Evolutionary conservation across 345 rosid species (phyloP).

Genomic region (Lumnitzera littorea): DNA sequence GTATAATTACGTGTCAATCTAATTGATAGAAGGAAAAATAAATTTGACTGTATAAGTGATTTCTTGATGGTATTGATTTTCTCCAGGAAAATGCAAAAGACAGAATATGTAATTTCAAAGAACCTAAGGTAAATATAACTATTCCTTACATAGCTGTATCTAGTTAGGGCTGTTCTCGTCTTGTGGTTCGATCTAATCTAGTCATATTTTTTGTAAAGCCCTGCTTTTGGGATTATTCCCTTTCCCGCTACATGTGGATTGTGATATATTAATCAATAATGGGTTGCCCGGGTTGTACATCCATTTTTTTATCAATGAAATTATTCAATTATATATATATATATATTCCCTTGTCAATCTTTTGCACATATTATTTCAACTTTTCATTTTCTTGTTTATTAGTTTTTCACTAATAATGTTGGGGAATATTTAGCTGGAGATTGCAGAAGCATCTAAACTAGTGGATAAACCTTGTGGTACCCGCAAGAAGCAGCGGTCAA

Average conservation of each 20-base stretch:
- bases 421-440: slow-evolving; percentile 1
- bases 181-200: too few species aligned
- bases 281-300: too few species aligned
- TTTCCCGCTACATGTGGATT: too few species aligned
- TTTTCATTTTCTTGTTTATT: slow-evolving; percentile 4
- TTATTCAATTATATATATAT: too few species aligned
- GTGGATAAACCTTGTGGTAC: slow-evolving; percentile 21
- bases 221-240: too few species aligned
- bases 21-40: slow-evolving; percentile 3
- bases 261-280: too few species aligned
- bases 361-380: too few species aligned
- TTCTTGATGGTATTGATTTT: slow-evolving; percentile 6
- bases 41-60: slow-evolving; percentile 6
- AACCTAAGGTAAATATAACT: slow-evolving; percentile 22
- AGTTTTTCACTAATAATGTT: neutral
- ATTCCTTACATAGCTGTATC: too few species aligned
- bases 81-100: slow-evolving; percentile 26
- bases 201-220: too few species aligned
- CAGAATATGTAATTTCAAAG: slow-evolving; percentile 14
- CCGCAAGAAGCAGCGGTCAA: slow-evolving; percentile 27
- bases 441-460: slow-evolving; percentile 11
- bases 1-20: slow-evolving; percentile 2
- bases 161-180: too few species aligned
- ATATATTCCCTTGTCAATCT: neutral
- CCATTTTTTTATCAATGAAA: too few species aligned